Percentiles rank a stretch among this genome's conserved stretches.
These are phyloP conservation scores for Cryptosporidium parvum DNA, from an alignment of 169 alveolate species.

Conservation along the genomic window DNA sequence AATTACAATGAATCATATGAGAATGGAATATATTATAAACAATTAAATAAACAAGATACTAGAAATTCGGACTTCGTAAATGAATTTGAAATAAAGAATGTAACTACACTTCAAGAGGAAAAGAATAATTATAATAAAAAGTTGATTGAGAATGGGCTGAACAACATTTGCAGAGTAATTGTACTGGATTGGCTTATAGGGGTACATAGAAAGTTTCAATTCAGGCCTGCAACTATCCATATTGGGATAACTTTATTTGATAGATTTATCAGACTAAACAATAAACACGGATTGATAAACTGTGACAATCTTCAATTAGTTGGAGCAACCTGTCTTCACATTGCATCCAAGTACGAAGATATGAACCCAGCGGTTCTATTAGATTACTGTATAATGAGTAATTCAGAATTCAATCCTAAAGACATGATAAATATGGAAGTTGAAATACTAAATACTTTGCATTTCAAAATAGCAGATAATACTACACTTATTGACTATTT, in stretches of 20 bases:
- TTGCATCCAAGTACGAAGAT: slow-evolving; percentile 72
- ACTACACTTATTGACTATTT: slow-evolving; percentile 44
- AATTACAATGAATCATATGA: not conserved
- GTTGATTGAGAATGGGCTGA: slow-evolving; percentile 49
- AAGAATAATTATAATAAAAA: slow-evolving; percentile 22
- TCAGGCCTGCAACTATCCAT: slow-evolving; percentile 72
- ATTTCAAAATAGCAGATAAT: slow-evolving; percentile 42
- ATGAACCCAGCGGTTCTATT: slow-evolving; percentile 69
- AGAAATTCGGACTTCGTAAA: not conserved
- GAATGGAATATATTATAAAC: not conserved
- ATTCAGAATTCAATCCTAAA: slow-evolving; percentile 59
- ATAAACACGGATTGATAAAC: slow-evolving; percentile 16
- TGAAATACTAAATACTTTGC: slow-evolving; percentile 56
- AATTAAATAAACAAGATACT: not conserved
- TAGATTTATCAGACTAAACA: slow-evolving; percentile 37
- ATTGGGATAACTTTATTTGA: slow-evolving; percentile 67
- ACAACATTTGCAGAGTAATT: slow-evolving; percentile 68
- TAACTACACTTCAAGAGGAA: not conserved
- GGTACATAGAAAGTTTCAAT: slow-evolving; percentile 73
- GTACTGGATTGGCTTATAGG: slow-evolving; percentile 73
- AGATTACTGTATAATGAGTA: slow-evolving; percentile 73
- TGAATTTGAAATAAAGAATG: not conserved
- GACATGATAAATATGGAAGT: slow-evolving; percentile 74
- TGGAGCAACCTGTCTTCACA: slow-evolving; percentile 72
- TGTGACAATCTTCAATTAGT: slow-evolving; percentile 70